A percentile compares a stretch with the other conserved stretches of the same genome.
phyloP scores from a whole-genome alignment of 768 basidiomycete species.

The Thelephora ganbajun region DNA sequence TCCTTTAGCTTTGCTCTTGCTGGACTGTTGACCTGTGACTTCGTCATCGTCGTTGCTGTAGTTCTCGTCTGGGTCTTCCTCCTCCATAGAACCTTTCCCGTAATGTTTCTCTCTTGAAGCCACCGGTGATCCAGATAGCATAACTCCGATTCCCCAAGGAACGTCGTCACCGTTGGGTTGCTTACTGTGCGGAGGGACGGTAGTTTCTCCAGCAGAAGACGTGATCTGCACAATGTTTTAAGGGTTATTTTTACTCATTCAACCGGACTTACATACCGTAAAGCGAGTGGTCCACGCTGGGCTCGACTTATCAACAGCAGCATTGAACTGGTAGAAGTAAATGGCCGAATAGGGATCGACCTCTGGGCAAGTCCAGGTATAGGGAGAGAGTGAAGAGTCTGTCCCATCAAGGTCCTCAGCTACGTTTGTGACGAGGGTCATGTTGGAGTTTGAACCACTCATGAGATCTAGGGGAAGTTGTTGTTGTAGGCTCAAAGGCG shows the following conservation, averaged over 20 bases:
- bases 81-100: neutral
- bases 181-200: constrained; percentile 14
- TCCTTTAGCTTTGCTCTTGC: neutral
- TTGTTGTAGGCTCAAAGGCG: neutral
- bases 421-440: constrained; percentile 19
- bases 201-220: constrained; percentile 16
- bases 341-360: constrained; percentile 23
- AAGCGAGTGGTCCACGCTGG: constrained; percentile 26
- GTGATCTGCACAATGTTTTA: constrained; percentile 16
- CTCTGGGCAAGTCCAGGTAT: constrained; percentile 22
- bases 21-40: neutral
- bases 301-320: constrained; percentile 11
- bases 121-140: neutral
- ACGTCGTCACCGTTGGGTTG: constrained; percentile 23
- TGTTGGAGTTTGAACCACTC: constrained; percentile 24
- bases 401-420: constrained; percentile 19
- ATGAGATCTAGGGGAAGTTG: constrained; percentile 18
- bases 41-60: neutral
- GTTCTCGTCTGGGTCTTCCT: neutral
- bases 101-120: neutral
- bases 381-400: constrained; percentile 17
- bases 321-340: constrained; percentile 28
- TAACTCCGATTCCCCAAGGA: constrained; percentile 22
- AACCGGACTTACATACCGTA: constrained; percentile 14
- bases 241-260: neutral